phyloP scores from a whole-genome alignment of 257 asterid species.

The Osmanthus fragrans region DNA sequence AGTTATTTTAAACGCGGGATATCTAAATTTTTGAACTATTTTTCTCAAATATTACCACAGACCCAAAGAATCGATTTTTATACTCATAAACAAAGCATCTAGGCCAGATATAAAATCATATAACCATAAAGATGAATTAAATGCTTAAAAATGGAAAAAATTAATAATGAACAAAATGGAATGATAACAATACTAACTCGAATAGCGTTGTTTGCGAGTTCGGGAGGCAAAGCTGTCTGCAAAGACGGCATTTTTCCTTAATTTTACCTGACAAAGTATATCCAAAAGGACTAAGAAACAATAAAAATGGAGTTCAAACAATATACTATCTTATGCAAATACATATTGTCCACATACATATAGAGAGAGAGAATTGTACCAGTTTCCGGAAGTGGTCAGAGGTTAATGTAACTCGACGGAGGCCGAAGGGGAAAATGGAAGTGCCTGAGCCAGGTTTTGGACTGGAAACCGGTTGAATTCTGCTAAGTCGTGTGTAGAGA shows the following conservation, averaged over 20 bases:
- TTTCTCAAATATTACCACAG: neutral
- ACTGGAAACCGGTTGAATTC: neutral
- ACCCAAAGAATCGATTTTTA: neutral
- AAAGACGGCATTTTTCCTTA: slow-evolving; percentile 70
- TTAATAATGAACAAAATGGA: slow-evolving; percentile 11
- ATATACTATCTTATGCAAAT: neutral
- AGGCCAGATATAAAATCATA: neutral
- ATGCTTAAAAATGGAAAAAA: neutral
- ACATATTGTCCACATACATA: neutral
- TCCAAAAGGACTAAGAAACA: neutral
- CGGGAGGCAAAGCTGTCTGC: slow-evolving; percentile 92
- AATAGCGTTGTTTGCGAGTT: slow-evolving; percentile 82
- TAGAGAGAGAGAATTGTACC: neutral
- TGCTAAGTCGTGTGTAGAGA: neutral
- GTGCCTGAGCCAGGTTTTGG: neutral
- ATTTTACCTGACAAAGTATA: neutral
- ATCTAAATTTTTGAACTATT: neutral
- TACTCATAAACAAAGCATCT: neutral
- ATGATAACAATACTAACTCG: slow-evolving; percentile 46
- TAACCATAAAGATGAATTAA: neutral
- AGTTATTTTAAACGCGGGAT: neutral
- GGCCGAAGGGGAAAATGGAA: neutral
- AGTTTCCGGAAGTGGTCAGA: neutral
- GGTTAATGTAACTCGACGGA: neutral
- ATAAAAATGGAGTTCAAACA: neutral